Conservation (phyloP, 306 rosid species). For the Trifolium fragiferum region DNA sequence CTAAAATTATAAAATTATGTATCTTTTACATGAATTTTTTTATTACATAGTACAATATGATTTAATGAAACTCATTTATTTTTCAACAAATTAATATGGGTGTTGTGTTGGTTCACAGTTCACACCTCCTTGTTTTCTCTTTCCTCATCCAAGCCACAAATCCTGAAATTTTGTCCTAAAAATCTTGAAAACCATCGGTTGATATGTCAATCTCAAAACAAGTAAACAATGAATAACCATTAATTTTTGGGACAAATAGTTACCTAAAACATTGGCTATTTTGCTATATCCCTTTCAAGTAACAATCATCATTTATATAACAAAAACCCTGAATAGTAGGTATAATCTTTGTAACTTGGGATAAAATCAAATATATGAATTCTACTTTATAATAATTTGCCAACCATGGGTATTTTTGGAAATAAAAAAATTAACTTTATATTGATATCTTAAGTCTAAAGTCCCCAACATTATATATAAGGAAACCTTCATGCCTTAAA, state of each 20-base stretch:
- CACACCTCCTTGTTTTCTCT: background rate
- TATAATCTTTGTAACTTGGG: conserved; percentile 27
- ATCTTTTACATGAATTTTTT: too few species aligned
- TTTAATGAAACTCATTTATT: too few species aligned
- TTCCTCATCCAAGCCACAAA: conserved; percentile 15
- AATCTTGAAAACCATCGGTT: conserved; percentile 35
- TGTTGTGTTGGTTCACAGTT: background rate
- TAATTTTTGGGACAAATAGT: conserved; percentile 43
- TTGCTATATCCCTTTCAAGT: conserved; percentile 10
- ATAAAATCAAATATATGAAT: conserved; percentile 26
- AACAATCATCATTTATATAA: conserved; percentile 33
- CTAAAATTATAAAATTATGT: too few species aligned
- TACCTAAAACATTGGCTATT: conserved; percentile 25
- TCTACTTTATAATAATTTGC: conserved; percentile 37
- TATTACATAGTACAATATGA: too few species aligned
- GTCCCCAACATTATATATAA: conserved; percentile 3
- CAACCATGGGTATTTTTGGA: conserved; percentile 44
- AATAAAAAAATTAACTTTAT: background rate
- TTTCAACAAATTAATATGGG: too few species aligned
- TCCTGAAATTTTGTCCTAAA: conserved; percentile 15
- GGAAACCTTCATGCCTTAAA: conserved; percentile 20
- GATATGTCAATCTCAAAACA: conserved; percentile 37
- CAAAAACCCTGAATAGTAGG: conserved; percentile 39
- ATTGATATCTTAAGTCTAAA: background rate
- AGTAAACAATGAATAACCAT: conserved; percentile 43